These are phyloP conservation scores for Alternaria triticimaculans DNA, from an alignment of 2,329 filamentous ascomycete species.

Conservation along the genomic window DNA sequence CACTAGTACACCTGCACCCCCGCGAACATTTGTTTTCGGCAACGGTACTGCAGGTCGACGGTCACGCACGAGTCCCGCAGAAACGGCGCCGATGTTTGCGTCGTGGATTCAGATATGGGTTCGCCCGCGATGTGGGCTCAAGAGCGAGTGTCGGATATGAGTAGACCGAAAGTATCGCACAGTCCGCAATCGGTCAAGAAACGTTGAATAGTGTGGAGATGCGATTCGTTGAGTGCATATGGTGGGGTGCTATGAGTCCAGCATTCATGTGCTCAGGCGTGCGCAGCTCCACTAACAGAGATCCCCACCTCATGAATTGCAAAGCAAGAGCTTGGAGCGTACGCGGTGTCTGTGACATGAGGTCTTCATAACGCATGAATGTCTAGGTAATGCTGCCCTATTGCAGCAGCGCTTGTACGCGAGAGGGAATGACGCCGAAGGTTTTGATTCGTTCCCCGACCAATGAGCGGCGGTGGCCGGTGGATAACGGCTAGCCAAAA, in stretches of 20 bases:
- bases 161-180: background rate
- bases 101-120: constrained; percentile 6
- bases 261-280: background rate
- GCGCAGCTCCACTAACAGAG: constrained; percentile 6
- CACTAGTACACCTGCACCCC: constrained; percentile 9
- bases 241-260: constrained; percentile 7
- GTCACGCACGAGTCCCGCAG: constrained; percentile 37
- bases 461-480: constrained; percentile 32
- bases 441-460: constrained; percentile 38
- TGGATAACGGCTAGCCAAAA: constrained; percentile 36
- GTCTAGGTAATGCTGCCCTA: constrained; percentile 31
- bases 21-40: constrained; percentile 36
- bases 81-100: constrained; percentile 17
- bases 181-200: background rate
- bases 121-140: constrained; percentile 1
- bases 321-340: constrained; percentile 14
- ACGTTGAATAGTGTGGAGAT: constrained; percentile 2
- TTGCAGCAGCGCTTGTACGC: constrained; percentile 41
- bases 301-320: constrained; percentile 9
- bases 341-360: constrained; percentile 33
- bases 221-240: constrained; percentile 1
- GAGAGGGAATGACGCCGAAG: constrained; percentile 26
- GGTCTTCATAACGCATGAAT: constrained; percentile 38
- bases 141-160: background rate
- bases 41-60: constrained; percentile 36